Percentiles rank a stretch among this genome's conserved stretches.
Evolutionary conservation across 1,284 basidiomycete genomes (phyloP).

Genomic region (Puccinia sorghi): DNA sequence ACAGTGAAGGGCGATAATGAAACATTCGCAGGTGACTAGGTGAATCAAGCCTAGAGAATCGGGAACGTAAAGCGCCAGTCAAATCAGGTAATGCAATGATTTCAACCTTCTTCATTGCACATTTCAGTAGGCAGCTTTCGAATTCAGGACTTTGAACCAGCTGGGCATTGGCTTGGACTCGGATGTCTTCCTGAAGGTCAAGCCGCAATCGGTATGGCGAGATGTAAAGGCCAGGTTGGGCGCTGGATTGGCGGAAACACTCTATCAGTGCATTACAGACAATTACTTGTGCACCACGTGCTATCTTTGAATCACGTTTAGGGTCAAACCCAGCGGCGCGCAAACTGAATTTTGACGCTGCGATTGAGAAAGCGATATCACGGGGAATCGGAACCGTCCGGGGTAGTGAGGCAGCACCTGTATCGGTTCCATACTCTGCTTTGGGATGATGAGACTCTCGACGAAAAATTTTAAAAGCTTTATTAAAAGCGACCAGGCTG

Average conservation of each 20-base stretch:
- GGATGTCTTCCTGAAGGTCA: constrained; percentile 66
- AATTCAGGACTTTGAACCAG: constrained; percentile 45
- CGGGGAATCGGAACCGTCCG: constrained; percentile 31
- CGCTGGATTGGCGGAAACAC: constrained; percentile 40
- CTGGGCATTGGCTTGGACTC: constrained; percentile 64
- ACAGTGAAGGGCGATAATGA: constrained; percentile 31
- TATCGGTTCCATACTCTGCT: background rate
- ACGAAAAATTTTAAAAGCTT: constrained; percentile 12
- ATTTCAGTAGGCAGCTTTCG: constrained; percentile 44
- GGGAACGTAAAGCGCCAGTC: constrained; percentile 23
- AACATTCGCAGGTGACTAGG: constrained; percentile 16
- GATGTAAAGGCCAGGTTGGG: constrained; percentile 38
- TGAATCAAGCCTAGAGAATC: constrained; percentile 20
- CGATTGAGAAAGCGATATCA: constrained; percentile 34
- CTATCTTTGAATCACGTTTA: constrained; percentile 31
- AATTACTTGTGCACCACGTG: constrained; percentile 27
- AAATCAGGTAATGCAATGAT: constrained; percentile 37
- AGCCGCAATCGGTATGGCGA: constrained; percentile 56
- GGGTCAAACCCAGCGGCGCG: constrained; percentile 38
- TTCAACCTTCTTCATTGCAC: constrained; percentile 30
- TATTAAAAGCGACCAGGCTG: constrained; percentile 13
- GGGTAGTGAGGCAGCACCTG: background rate
- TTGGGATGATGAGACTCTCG: background rate
- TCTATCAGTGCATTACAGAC: constrained; percentile 27
- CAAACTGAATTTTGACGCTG: constrained; percentile 17